These are phyloP conservation scores for Castanopsis chinensis DNA, from an alignment of 306 rosid species.

Conservation along the genomic window DNA sequence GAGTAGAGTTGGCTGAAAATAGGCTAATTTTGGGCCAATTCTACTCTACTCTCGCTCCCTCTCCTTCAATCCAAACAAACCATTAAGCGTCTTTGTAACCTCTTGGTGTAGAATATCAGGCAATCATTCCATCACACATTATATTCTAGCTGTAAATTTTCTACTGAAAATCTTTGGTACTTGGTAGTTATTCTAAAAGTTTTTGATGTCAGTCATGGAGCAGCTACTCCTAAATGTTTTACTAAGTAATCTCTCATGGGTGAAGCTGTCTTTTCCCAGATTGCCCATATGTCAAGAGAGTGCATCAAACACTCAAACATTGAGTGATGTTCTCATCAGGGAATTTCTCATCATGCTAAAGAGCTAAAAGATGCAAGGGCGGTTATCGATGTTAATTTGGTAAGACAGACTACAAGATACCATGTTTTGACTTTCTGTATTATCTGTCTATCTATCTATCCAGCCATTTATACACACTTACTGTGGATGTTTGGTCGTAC, in stretches of 20 bases:
- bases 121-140: not conserved
- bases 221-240: not conserved
- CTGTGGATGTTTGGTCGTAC: not conserved
- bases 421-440: no score
- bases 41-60: no score
- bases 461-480: not conserved
- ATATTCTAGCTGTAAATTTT: not conserved
- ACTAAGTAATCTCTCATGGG: constrained; percentile 9
- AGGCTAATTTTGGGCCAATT: no score
- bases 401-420: constrained; percentile 16
- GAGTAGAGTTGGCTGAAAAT: no score
- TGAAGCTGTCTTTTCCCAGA: constrained; percentile 43
- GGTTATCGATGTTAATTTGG: constrained; percentile 82
- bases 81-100: not conserved
- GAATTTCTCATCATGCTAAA: constrained; percentile 67
- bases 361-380: constrained; percentile 61
- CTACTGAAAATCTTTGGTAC: no score
- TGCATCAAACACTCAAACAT: constrained; percentile 51
- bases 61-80: no score
- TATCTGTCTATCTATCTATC: not conserved
- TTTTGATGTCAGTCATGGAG: not conserved
- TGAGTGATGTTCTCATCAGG: constrained; percentile 62
- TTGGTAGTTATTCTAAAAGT: not conserved
- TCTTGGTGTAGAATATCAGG: not conserved
- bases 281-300: constrained; percentile 56